These are phyloP conservation scores for Colletotrichum higginsianum DNA, from an alignment of 2,329 filamentous ascomycete species.

Conservation along the genomic window DNA sequence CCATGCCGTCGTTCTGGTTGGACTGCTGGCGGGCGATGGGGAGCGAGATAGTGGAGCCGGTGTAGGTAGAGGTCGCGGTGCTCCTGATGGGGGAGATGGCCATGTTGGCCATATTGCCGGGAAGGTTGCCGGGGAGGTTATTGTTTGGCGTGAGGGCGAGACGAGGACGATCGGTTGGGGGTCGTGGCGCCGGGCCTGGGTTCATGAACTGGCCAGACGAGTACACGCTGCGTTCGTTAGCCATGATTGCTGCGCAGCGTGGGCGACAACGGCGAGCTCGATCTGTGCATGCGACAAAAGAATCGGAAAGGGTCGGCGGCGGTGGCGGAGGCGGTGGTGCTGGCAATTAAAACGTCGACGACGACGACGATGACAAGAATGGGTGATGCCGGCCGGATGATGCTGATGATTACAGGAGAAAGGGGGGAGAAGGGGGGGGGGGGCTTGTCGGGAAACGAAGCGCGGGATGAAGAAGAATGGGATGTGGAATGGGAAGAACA, in stretches of 20 bases:
- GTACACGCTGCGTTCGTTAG: conserved; percentile 64
- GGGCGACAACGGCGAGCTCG: conserved; percentile 25
- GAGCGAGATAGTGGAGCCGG: conserved; percentile 80
- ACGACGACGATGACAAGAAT: background rate
- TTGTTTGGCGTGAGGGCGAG: conserved; percentile 84
- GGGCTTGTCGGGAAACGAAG: conserved; percentile 26
- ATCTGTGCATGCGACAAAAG: conserved; percentile 36
- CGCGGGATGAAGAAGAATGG: conserved; percentile 19
- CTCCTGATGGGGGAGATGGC: conserved; percentile 80
- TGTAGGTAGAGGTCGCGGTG: conserved; percentile 76
- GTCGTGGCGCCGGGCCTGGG: conserved; percentile 92
- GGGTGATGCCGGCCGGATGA: conserved; percentile 13
- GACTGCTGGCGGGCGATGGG: conserved; percentile 75
- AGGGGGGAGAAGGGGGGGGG: background rate
- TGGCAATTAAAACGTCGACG: conserved; percentile 22
- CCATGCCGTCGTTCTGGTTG: conserved; percentile 73
- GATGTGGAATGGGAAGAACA: conserved; percentile 41
- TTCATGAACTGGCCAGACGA: conserved; percentile 88
- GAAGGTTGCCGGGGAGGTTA: conserved; percentile 79
- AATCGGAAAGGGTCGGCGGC: conserved; percentile 1
- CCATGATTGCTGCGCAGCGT: conserved; percentile 46
- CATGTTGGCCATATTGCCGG: conserved; percentile 85
- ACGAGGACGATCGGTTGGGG: conserved; percentile 86
- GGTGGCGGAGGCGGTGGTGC: conserved; percentile 16
- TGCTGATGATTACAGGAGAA: conserved; percentile 4